Conservation (phyloP, 192 early-diverging fungal species). For the Linnemannia hyalina region DNA sequence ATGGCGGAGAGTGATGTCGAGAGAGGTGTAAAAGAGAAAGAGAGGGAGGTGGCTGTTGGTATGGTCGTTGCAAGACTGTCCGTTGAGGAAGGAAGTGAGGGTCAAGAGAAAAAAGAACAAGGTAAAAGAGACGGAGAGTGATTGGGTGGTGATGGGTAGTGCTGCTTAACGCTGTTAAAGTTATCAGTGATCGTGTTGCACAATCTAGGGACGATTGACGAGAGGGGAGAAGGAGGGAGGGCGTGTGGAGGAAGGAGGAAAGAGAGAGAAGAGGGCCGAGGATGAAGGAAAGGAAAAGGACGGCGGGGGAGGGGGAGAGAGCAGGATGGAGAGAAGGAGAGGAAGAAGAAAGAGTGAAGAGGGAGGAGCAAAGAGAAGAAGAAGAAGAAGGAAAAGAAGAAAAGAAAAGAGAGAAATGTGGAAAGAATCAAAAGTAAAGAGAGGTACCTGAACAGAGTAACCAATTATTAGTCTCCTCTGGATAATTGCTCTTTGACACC, state of each 20-base stretch:
- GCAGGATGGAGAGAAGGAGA: neutral
- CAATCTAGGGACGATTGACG: neutral
- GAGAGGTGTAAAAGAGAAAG: neutral
- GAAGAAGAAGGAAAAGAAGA: constrained; percentile 6
- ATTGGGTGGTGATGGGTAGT: neutral
- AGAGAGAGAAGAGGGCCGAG: neutral
- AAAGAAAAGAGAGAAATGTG: constrained; percentile 2
- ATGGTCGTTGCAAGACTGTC: neutral
- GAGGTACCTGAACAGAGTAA: neutral
- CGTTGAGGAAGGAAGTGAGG: neutral
- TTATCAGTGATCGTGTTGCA: constrained; percentile 5
- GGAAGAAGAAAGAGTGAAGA: neutral
- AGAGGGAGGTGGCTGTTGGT: neutral
- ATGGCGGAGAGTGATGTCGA: constrained; percentile 3
- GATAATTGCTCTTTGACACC: neutral
- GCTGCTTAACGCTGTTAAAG: constrained; percentile 7
- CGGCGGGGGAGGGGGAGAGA: neutral
- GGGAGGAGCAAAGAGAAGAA: neutral
- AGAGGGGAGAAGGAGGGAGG: neutral
- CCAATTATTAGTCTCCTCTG: neutral
- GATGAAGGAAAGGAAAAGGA: neutral
- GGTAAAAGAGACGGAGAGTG: neutral
- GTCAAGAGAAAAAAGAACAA: too few species aligned
- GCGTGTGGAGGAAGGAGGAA: neutral
- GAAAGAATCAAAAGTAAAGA: neutral